Evolutionary conservation across 148 eudicot species (phyloP), one percentile per base, ranked within the genome.

Genomic region (Camellia lanceoleosa): DNA sequence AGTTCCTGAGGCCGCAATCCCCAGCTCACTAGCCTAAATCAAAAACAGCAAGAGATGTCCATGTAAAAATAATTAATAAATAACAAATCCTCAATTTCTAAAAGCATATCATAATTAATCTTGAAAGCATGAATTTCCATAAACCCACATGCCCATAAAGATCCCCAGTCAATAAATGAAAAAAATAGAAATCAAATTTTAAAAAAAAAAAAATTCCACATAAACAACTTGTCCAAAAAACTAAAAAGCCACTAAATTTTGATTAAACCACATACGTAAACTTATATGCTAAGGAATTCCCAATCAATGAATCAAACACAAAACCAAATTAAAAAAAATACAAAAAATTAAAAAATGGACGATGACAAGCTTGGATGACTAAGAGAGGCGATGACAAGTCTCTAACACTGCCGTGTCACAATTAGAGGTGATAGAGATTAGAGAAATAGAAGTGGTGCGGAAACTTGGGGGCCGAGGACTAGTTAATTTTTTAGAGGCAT

Each of bases 91-190:
- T 41, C 19, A 5, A 51, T 47, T 23, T 63, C 60, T 19, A 75
- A 9, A 75, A 23, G 19, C 19, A 14, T 41, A 19, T 47, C 44
- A 13, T 41, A 75, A 20, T 61, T 10, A 61, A n/a, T 7, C 23
- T n/a, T 60, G 46, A 76, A 63, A 47, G 68, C 68, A 75, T 20
- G 56, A 62, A 44, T 18, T 62, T 61, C 55, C 78, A 49, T 44
- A 20, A 60, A 12, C 16, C 68, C 20, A 20, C 18, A 15, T 15
- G 79, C 79, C 66, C 55, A 44, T 20, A 46, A 52, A 72, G 58
- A 20, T 10, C 43, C 42, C 56, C 3, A 14, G 41, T 30, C 38
- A 30, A 30, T 74, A 59, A 76, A 46, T 15, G n/a, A 60, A 43
- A 43, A 3, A 43, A 75, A 18, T 11, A 51, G 7, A 8, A n/a